These are phyloP conservation scores for Pichia sp. DNA, from an alignment of 1,139 yeast species.

Conservation along the genomic window DNA sequence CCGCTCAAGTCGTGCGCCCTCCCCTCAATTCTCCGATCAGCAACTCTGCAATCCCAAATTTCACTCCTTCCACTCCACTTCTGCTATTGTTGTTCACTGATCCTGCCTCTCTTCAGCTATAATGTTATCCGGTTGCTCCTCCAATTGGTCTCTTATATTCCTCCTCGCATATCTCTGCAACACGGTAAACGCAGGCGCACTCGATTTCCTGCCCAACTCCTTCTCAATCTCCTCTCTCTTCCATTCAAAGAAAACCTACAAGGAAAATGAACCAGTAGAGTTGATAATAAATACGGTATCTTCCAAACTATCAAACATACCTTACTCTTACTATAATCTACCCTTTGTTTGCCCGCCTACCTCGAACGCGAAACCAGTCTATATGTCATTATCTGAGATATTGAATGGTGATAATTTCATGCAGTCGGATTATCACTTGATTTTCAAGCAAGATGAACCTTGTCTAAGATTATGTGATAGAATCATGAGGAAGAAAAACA, in stretches of 20 bases:
- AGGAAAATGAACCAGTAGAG: constrained; percentile 56
- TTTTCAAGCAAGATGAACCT: constrained; percentile 53
- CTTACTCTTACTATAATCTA: constrained; percentile 67
- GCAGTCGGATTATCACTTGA: constrained; percentile 61
- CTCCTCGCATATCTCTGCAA: background rate
- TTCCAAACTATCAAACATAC: constrained; percentile 70
- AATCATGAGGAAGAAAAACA: constrained; percentile 41
- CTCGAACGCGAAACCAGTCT: constrained; percentile 46
- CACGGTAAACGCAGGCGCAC: background rate
- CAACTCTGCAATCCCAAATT: no score
- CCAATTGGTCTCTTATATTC: no score
- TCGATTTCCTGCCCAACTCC: background rate
- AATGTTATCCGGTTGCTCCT: no score
- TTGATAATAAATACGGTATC: constrained; percentile 71
- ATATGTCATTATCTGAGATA: constrained; percentile 68
- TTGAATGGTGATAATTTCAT: constrained; percentile 75
- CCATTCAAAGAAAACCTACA: constrained; percentile 28
- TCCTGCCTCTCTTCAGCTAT: no score
- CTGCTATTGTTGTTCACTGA: no score
- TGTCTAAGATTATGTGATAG: constrained; percentile 67
- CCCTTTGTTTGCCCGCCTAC: constrained; percentile 78
- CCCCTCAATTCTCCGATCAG: no score
- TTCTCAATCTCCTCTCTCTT: constrained; percentile 16
- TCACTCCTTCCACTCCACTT: no score
- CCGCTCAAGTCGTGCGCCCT: no score